Base-by-base conservation (phyloP, 345 rosid genomes). In the Camelina laxa region DNA sequence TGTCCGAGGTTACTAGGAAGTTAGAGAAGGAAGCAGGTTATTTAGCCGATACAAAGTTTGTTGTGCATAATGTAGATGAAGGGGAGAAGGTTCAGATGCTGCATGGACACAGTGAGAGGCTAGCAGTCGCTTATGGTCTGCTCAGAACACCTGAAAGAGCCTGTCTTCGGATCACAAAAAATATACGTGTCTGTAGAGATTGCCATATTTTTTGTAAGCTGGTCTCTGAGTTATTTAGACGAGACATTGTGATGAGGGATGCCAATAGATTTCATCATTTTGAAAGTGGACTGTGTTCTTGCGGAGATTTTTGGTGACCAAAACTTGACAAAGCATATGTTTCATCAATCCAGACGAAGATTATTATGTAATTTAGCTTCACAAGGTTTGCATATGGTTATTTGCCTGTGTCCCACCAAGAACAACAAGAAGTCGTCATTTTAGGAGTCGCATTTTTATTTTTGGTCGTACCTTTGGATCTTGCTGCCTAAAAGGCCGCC, bases 211-310 rank as follows among this genome's bases (percentile, higher is more conserved):
- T 89, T 76, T 91, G 92, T 71, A 87, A 79, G 87, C 72, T 91
- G 70, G 91, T 93, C 69, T 89, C 97, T 15, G 84, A 80, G 78
- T 68, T 82, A 67, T 86, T 77, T 45, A 58, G 65, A 17, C 81
- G 88, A 69, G 76, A 85, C 68, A 84, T 91, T 58, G 66, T 91
- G 53, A 79, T 88, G 72, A 89, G 98, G 82, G 98, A 93, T 81
- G 92, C 93, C 59, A 88, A 83, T 67, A 88, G 96, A 80, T 89
- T 89, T 80, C 98, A 93, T 87, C 96, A 87, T 80, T 89, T 93
- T 69, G 70, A 83, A 77, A 85, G 68, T 73, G 97, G 98, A 63
- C 24, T 68, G 33, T 93, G 98, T 74, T 91, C 98, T 70, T 93
- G 98, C 63, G 89, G 89, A 55, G 91, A 93, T 75, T 86, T 80